phyloP scores from a whole-genome alignment of 78 protist genomes.

The Trichosphaerium sp. region DNA sequence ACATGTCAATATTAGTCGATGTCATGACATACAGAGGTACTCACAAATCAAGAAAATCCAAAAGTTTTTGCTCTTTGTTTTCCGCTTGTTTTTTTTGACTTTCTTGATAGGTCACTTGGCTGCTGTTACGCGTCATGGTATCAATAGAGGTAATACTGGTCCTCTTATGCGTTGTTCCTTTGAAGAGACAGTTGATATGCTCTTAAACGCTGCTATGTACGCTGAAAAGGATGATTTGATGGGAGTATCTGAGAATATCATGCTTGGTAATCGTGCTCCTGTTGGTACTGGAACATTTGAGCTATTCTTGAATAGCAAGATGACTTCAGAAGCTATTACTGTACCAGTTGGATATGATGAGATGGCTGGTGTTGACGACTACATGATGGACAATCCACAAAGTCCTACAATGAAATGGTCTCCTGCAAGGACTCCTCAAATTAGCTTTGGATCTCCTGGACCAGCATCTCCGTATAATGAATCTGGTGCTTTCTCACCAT shows the following conservation, averaged over 20 bases:
- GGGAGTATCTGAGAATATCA: slow-evolving; percentile 95
- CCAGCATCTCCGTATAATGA: not conserved
- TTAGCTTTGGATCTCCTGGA: not conserved
- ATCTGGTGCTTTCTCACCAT: not conserved
- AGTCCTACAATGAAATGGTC: not conserved
- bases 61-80: too few species aligned
- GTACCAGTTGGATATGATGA: not conserved
- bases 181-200: slow-evolving; percentile 98
- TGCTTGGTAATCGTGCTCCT: slow-evolving; percentile 92
- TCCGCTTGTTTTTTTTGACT: too few species aligned
- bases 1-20: slow-evolving; percentile 88
- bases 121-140: slow-evolving; percentile 97
- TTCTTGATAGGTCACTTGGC: not conserved
- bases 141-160: slow-evolving; percentile 79
- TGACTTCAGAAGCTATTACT: slow-evolving; percentile 46
- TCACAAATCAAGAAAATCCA: slow-evolving; percentile 47
- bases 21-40: slow-evolving; percentile 93
- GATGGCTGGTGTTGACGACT: not conserved
- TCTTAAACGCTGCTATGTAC: slow-evolving; percentile 89
- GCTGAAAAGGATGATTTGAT: slow-evolving; percentile 70
- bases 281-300: slow-evolving; percentile 85
- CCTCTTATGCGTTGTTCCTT: slow-evolving; percentile 80
- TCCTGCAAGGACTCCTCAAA: not conserved
- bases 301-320: slow-evolving; percentile 60
- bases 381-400: not conserved